These are phyloP conservation scores for Camelina hispida DNA, from an alignment of 345 rosid genomes.

Conservation along the genomic window DNA sequence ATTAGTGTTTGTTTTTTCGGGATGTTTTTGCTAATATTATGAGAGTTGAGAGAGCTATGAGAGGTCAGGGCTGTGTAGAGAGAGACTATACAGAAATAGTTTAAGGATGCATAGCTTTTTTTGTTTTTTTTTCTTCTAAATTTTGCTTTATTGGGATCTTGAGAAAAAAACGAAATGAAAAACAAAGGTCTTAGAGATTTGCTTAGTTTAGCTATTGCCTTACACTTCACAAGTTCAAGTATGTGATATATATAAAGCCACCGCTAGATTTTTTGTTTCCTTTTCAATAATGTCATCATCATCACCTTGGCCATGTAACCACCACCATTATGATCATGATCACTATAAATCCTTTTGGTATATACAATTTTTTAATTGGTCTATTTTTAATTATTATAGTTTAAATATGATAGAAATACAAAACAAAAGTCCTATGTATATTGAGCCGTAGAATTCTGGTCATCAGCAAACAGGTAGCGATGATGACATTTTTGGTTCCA, in stretches of 20 bases:
- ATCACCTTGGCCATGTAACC: constrained; percentile 39
- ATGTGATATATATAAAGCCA: constrained; percentile 48
- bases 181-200: constrained; percentile 28
- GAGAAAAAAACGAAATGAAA: not conserved
- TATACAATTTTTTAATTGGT: constrained; percentile 33
- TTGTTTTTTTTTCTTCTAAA: not conserved
- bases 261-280: constrained; percentile 29
- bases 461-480: constrained; percentile 34
- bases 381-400: constrained; percentile 21
- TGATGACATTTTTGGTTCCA: constrained; percentile 10
- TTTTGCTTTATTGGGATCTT: not conserved
- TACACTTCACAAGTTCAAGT: constrained; percentile 35
- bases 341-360: constrained; percentile 15
- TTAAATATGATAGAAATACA: constrained; percentile 7
- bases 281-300: constrained; percentile 40
- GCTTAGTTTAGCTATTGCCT: constrained; percentile 30
- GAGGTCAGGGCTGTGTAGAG: constrained; percentile 32
- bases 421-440: constrained; percentile 9
- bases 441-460: constrained; percentile 18
- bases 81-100: constrained; percentile 32
- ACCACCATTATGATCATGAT: constrained; percentile 23
- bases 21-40: constrained; percentile 12
- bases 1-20: not conserved
- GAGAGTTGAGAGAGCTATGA: constrained; percentile 18
- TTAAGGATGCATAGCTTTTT: constrained; percentile 38